A percentile compares a stretch with the other conserved stretches of the same genome.
phyloP scores from a whole-genome alignment of 2,329 filamentous ascomycete genomes.

The Clonostachys rosea region DNA sequence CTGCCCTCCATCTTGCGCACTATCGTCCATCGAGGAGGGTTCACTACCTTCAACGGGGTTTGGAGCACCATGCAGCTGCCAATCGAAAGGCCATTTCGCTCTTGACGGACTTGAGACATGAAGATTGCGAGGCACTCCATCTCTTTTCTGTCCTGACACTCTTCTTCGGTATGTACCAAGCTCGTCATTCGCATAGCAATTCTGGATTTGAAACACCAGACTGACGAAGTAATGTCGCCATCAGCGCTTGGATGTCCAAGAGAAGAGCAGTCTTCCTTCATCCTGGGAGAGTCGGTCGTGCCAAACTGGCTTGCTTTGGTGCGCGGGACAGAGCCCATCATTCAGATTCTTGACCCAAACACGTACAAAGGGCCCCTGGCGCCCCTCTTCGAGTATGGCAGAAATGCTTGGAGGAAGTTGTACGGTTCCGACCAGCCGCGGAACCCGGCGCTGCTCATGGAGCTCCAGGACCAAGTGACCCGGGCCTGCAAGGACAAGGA shows the following conservation, averaged over 20 bases:
- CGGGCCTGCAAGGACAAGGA: constrained; percentile 8
- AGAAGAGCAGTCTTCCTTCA: constrained; percentile 15
- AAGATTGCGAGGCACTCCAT: constrained; percentile 14
- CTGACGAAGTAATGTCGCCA: no score
- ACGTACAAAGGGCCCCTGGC: constrained; percentile 8
- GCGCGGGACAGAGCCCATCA: constrained; percentile 16
- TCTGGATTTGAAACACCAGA: no score
- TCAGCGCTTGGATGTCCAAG: no score
- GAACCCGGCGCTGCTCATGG: constrained; percentile 7
- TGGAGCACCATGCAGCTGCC: constrained; percentile 20
- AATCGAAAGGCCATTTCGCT: constrained; percentile 14
- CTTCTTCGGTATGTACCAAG: constrained; percentile 15
- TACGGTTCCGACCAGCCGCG: constrained; percentile 3
- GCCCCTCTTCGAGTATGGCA: constrained; percentile 14
- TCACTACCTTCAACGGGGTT: constrained; percentile 20
- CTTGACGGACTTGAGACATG: constrained; percentile 4
- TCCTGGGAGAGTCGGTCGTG: constrained; percentile 17
- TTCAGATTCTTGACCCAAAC: constrained; percentile 10
- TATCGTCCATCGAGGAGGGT: constrained; percentile 23
- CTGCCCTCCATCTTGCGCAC: constrained; percentile 42
- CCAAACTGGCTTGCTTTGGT: constrained; percentile 24
- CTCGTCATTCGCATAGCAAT: neutral
- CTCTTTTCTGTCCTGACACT: constrained; percentile 24
- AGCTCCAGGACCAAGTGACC: constrained; percentile 10
- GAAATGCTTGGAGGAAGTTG: constrained; percentile 9